These are phyloP conservation scores for Rhizoclosmatium globosum DNA, from an alignment of 192 early-diverging fungal species.

Conservation along the genomic window DNA sequence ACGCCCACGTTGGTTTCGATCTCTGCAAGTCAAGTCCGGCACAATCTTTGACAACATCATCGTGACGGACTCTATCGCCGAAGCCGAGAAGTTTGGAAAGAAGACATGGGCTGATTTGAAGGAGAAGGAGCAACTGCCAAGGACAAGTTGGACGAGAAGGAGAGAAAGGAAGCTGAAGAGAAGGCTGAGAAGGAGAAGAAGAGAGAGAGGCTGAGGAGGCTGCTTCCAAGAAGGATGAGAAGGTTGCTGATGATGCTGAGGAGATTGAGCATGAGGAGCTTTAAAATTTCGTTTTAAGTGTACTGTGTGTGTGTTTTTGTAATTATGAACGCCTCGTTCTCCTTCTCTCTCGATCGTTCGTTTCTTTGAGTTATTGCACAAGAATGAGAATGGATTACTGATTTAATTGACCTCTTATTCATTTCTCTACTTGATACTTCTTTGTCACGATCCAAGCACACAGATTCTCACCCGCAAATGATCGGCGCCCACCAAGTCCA, in stretches of 20 bases:
- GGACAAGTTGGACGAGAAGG: slow-evolving; percentile 42
- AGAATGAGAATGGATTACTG: too few relatives aligned
- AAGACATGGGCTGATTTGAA: slow-evolving; percentile 35
- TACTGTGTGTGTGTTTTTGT: not conserved
- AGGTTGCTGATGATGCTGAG: slow-evolving; percentile 41
- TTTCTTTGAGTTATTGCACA: too few relatives aligned
- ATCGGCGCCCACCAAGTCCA: not conserved
- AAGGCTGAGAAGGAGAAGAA: slow-evolving; percentile 24
- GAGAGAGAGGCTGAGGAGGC: slow-evolving; percentile 27
- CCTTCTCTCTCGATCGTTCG: too few relatives aligned
- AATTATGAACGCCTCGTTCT: too few relatives aligned
- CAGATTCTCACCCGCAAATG: not conserved
- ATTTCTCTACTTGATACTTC: not conserved
- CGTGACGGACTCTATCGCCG: slow-evolving; percentile 59
- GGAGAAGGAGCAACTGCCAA: slow-evolving; percentile 46
- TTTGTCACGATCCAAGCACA: not conserved
- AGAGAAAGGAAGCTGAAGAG: slow-evolving; percentile 28
- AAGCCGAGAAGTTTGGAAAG: slow-evolving; percentile 53
- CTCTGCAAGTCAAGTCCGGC: slow-evolving; percentile 63
- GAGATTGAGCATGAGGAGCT: slow-evolving; percentile 60
- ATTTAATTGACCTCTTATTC: not conserved
- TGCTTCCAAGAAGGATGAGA: slow-evolving; percentile 2
- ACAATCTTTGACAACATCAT: slow-evolving; percentile 63
- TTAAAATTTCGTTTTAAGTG: slow-evolving; percentile 29
- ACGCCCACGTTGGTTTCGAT: slow-evolving; percentile 56